Conservation (phyloP, 768 basidiomycete genomes). For the Lentinula sp. region DNA sequence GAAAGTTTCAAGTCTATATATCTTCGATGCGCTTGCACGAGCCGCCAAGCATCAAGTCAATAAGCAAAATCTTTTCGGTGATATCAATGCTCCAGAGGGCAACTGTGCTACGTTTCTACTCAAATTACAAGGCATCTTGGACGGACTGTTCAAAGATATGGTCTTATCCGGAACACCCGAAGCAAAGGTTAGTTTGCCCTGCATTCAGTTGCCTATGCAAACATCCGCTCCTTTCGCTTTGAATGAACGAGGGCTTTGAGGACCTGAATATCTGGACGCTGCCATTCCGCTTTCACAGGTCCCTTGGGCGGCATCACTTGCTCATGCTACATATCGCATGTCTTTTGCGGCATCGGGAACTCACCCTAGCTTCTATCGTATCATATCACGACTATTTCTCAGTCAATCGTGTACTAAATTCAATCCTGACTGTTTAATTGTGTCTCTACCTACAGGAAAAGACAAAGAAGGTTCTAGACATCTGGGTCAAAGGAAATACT, state of each 20-base stretch:
- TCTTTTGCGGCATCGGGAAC: background rate
- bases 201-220: background rate
- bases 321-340: background rate
- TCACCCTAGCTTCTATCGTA: background rate
- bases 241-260: background rate
- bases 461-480: slow-evolving; percentile 93
- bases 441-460: slow-evolving; percentile 73
- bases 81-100: slow-evolving; percentile 50
- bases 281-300: background rate
- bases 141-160: slow-evolving; percentile 87
- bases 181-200: slow-evolving; percentile 71
- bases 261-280: background rate
- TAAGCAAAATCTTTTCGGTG: slow-evolving; percentile 57
- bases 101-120: slow-evolving; percentile 79
- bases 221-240: background rate
- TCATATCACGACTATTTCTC: slow-evolving; percentile 18
- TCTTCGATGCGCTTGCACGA: slow-evolving; percentile 88
- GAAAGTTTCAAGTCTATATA: slow-evolving; percentile 88
- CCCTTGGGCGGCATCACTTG: background rate
- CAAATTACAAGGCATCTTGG: slow-evolving; percentile 87
- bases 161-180: slow-evolving; percentile 56
- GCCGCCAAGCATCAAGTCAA: slow-evolving; percentile 65
- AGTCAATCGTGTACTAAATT: slow-evolving; percentile 20
- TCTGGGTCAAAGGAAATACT: slow-evolving; percentile 89
- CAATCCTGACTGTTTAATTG: slow-evolving; percentile 35